A percentile compares a stretch with the other conserved stretches of the same genome.
phyloP scores from a whole-genome alignment of 2,329 filamentous ascomycete genomes.

The Trichoderma sp. region DNA sequence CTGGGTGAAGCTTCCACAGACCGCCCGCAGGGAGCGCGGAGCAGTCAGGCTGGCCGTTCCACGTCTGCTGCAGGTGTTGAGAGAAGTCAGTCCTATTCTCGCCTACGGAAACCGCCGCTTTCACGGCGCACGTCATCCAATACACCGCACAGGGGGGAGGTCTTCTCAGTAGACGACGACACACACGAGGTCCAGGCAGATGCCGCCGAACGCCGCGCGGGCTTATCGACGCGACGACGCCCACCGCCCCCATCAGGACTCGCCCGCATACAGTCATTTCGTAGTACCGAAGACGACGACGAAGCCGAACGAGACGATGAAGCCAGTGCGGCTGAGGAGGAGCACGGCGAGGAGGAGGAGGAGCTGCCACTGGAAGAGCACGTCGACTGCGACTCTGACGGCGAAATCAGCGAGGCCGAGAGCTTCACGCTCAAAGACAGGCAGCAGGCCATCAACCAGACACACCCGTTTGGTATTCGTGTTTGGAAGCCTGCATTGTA shows the following conservation, averaged over 20 bases:
- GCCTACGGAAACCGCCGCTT: constrained; percentile 70
- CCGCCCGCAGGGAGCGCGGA: constrained; percentile 33
- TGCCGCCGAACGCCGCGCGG: constrained; percentile 47
- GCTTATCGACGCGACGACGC: constrained; percentile 36
- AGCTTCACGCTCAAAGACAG: constrained; percentile 97
- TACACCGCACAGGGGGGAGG: constrained; percentile 74
- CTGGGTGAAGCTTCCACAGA: constrained; percentile 42
- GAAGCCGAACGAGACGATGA: constrained; percentile 23
- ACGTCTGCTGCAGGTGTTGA: constrained; percentile 42
- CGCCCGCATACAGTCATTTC: constrained; percentile 43
- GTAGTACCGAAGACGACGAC: constrained; percentile 25
- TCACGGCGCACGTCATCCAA: constrained; percentile 73
- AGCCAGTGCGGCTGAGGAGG: constrained; percentile 26
- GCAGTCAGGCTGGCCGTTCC: constrained; percentile 37
- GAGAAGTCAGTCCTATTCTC: constrained; percentile 46
- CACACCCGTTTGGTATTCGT: constrained; percentile 96
- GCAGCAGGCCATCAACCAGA: constrained; percentile 97
- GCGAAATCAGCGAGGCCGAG: constrained; percentile 82
- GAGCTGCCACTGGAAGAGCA: constrained; percentile 47
- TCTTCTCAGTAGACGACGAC: constrained; percentile 92
- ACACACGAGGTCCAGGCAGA: constrained; percentile 75
- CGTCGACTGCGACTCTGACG: constrained; percentile 64
- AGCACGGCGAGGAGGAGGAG: constrained; percentile 39
- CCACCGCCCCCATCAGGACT: constrained; percentile 35
- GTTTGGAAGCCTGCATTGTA: constrained; percentile 98